These are phyloP conservation scores for Plasmopara muralis DNA, from an alignment of 352 stramenopile species.

Conservation along the genomic window DNA sequence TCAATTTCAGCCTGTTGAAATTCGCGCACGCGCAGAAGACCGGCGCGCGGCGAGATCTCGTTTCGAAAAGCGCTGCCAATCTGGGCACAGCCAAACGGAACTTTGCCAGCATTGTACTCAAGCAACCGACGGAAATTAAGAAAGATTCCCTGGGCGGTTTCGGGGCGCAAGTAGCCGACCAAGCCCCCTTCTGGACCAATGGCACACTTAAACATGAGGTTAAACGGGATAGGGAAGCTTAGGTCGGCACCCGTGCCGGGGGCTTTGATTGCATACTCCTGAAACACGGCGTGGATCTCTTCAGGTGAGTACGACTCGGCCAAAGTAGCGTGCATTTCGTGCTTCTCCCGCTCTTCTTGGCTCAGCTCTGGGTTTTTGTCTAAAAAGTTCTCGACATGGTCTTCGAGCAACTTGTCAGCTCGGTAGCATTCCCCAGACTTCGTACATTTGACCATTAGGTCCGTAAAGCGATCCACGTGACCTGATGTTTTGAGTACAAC, in stretches of 20 bases:
- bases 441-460: slow-evolving; percentile 99
- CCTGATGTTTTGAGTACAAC: slow-evolving; percentile 97
- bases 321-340: slow-evolving; percentile 91
- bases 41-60: slow-evolving; percentile 96
- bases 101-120: slow-evolving; percentile 95
- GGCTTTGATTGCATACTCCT: slow-evolving; percentile 93
- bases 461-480: slow-evolving; percentile 99
- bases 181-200: slow-evolving; percentile 97
- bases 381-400: slow-evolving; percentile 97
- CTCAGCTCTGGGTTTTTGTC: slow-evolving; percentile 80
- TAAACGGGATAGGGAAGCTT: slow-evolving; percentile 97
- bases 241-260: slow-evolving; percentile 88
- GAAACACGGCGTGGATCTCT: slow-evolving; percentile 94
- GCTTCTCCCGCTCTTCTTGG: slow-evolving; percentile 86
- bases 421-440: slow-evolving; percentile 97
- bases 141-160: slow-evolving; percentile 99
- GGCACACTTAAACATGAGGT: slow-evolving; percentile 99
- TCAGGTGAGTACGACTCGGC: slow-evolving; percentile 96
- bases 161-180: slow-evolving; percentile 96
- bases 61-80: slow-evolving; percentile 89
- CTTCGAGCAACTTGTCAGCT: slow-evolving; percentile 99
- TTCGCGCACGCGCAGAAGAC: slow-evolving; percentile 97
- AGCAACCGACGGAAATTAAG: slow-evolving; percentile 98
- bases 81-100: slow-evolving; percentile 78
- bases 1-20: slow-evolving; percentile 99